phyloP scores from a whole-genome alignment of 495 filamentous ascomycete species.

The Letharia lupina region DNA sequence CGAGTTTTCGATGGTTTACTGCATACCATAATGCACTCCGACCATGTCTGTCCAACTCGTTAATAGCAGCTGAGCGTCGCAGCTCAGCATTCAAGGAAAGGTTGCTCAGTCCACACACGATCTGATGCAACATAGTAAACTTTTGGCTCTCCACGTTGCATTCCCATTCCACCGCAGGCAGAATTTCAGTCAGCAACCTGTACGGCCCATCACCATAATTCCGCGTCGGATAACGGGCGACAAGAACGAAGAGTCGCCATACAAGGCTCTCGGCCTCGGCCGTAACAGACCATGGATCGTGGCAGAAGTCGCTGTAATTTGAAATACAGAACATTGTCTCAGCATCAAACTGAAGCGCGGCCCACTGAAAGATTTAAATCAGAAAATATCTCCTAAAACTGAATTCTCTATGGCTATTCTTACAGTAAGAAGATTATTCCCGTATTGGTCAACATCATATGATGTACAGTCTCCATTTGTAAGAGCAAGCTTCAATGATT shows the following conservation, averaged over 20 bases:
- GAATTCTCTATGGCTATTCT: not conserved
- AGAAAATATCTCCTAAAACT: not conserved
- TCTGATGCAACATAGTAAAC: not conserved
- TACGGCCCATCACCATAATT: not conserved
- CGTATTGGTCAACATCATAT: not conserved
- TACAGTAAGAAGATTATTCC: not conserved
- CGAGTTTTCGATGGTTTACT: not conserved
- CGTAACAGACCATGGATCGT: not conserved
- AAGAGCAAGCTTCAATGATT: not conserved
- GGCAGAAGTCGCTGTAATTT: not conserved
- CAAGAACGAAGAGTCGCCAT: not conserved
- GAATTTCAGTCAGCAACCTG: not conserved
- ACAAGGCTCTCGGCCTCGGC: not conserved
- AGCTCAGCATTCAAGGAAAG: not conserved
- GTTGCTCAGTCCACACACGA: not conserved
- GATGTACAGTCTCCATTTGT: not conserved
- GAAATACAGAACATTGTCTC: not conserved
- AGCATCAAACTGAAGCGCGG: not conserved
- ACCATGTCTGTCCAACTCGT: not conserved
- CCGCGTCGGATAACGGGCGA: not conserved
- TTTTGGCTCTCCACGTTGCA: not conserved
- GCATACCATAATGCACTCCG: constrained; percentile 6
- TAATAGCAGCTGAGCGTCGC: not conserved
- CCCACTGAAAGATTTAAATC: not conserved
- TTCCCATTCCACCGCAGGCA: not conserved